Base-by-base conservation (phyloP, 305 asterid genomes). In the Fraxinus velutina region DNA sequence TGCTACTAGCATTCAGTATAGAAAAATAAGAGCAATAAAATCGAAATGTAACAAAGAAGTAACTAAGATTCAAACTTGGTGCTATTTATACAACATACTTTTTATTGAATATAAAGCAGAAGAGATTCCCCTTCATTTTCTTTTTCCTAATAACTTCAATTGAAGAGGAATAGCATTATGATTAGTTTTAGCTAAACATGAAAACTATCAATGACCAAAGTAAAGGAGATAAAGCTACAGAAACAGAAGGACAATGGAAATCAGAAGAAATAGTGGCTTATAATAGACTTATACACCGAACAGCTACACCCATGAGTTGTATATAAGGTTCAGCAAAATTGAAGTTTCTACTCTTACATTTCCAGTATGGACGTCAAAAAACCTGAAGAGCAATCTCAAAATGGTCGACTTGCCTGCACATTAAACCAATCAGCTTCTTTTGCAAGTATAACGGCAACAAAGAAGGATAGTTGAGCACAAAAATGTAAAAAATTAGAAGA, bases 341-440 rank as follows among this genome's bases (percentile, higher is more conserved):
- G 17, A 57, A 55, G 73, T 36, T 57, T 72, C 33, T 50, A 17
- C 74, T 52, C 97, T 96, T 91, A 96, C 98, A 81, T 44, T 81
- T 86, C 99, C 99, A 75, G 97, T 88, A 76, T 92, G 89, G 81
- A 95, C 79, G 84, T 96, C 98, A 71, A 92, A 96, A 84, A 92
- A 94, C 85, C 99, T 90, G 90, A 93, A 96, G 83, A 96, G 94
- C 90, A 96, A 86, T 88, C 99, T 94, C 73, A 96, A 90, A 84
- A 96, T 94, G 83, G 99, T 94, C 42, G 99, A 96, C 87, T 96
- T 96, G 76, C 99, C 99, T 96, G 94, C 86, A 80, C 62, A 79
- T 22, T 70, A 1, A 82, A 74, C 39, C 70, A 85, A 68, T 84
- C 5, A 83, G 80, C 64, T 60, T 29, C 37, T 17, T 76, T 13